Base-by-base conservation (phyloP, 495 filamentous ascomycete genomes). In the Aspergillus incahuasiensis region DNA sequence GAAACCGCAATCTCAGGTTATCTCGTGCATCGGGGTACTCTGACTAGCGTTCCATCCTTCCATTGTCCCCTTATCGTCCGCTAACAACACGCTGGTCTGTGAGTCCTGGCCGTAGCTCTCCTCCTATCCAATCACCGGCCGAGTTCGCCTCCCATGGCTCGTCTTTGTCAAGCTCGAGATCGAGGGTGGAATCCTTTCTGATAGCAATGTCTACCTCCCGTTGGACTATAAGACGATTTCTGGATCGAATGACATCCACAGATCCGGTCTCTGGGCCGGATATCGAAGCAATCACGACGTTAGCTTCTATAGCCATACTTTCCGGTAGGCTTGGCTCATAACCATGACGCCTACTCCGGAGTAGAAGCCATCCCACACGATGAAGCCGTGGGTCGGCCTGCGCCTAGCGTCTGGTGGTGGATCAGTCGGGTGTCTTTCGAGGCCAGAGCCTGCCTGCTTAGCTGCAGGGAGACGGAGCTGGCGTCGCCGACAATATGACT, bases 391-490 rank as follows among this genome's bases (percentile, higher is more conserved):
- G 57, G 54, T 55, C 47, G 56, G 57, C 34, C 49, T 48, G 25
- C 35, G 20, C 45, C 56, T 65, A 62, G 62, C 52, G 57, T 59
- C 55, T 22, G 46, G 58, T 44, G 45, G 46, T 59, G 46, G 46
- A 50, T 42, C 51, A 39, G 42, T 48, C 48, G 41, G 52, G 42
- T 24, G 18, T 18, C 28, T 48, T 48, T 19, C n/a, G 43, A 34
- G 39, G 46, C 16, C 44, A 54, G 47, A 47, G 46, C 16, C 45
- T 48, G 45, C 47, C 16, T 47, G 15, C 28, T 9, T 25, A 56
- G 43, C 54, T 56, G 28, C 46, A 56, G 54, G 54, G 46, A 56
- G 54, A 50, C 30, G 42, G 68, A 63, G 64, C 63, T 54, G 53
- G 53, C 58, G 34, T 55, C 51, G 28, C 25, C 25, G 47, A 49